Evolutionary conservation across 1,284 basidiomycete genomes (phyloP).

Genomic region (Mycena sp.): DNA sequence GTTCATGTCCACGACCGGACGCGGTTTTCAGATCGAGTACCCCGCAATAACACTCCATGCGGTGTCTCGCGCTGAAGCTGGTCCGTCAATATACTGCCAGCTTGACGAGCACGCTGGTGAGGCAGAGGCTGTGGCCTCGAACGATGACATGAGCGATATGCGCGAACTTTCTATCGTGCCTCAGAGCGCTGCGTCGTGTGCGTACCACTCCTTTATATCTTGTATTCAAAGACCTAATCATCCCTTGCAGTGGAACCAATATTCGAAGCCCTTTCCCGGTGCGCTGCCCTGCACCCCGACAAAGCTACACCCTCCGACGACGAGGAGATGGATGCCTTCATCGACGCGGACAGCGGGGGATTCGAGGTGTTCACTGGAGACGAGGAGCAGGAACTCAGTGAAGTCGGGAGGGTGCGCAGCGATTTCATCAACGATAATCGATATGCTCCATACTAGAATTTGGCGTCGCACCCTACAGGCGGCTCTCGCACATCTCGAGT

Average conservation of each 20-base stretch:
- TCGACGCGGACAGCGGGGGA: constrained; percentile 57
- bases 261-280: constrained; percentile 88
- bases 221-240: constrained; percentile 13
- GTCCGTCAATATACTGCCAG: constrained; percentile 89
- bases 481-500: constrained; percentile 76
- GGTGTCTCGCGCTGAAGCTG: constrained; percentile 72
- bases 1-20: constrained; percentile 75
- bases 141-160: constrained; percentile 66
- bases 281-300: constrained; percentile 92
- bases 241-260: constrained; percentile 78
- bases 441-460: constrained; percentile 86
- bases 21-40: constrained; percentile 84
- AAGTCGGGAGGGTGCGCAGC: constrained; percentile 94
- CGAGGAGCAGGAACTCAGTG: constrained; percentile 75
- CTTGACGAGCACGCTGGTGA: constrained; percentile 68
- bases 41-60: constrained; percentile 91
- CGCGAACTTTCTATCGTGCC: constrained; percentile 83
- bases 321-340: constrained; percentile 68
- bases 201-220: constrained; percentile 39
- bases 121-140: constrained; percentile 37
- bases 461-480: constrained; percentile 57
- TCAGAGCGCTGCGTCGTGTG: constrained; percentile 64
- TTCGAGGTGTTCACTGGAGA: constrained; percentile 72
- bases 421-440: constrained; percentile 85
- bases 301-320: constrained; percentile 61